Conservation (phyloP, 2,329 filamentous ascomycete species). For the Diatrype stigma region DNA sequence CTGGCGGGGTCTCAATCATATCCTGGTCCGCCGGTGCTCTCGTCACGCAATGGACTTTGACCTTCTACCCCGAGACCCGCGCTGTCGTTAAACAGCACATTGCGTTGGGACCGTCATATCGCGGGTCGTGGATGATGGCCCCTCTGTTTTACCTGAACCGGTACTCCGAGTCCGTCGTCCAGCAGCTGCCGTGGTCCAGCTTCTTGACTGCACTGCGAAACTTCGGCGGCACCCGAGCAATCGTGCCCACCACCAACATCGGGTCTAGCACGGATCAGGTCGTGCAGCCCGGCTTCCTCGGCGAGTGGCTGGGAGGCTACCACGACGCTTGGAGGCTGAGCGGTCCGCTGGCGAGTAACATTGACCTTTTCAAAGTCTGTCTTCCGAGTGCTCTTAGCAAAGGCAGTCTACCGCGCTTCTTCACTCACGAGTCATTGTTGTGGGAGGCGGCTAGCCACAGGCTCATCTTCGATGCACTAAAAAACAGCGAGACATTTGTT, state of each 20-base stretch:
- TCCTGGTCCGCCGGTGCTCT: constrained; percentile 3
- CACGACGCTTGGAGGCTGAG: not conserved
- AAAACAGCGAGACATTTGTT: not conserved
- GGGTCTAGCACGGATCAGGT: not conserved
- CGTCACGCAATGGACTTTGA: constrained; percentile 3
- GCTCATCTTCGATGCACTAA: constrained; percentile 1
- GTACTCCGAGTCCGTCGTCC: not conserved
- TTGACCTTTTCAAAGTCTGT: constrained; percentile 2
- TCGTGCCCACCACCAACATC: constrained; percentile 2
- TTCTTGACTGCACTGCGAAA: not conserved
- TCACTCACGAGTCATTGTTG: not conserved
- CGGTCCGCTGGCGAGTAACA: constrained; percentile 2
- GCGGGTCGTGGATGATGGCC: constrained; percentile 2
- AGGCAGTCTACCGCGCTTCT: not conserved
- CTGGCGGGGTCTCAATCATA: not conserved
- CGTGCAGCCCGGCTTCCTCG: constrained; percentile 1
- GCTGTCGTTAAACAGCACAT: not conserved
- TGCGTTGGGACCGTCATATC: not conserved
- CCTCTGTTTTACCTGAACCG: constrained; percentile 3
- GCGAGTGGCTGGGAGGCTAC: not conserved
- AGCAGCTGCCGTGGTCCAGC: constrained; percentile 2
- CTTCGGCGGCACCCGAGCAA: not conserved
- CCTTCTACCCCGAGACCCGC: constrained; percentile 2
- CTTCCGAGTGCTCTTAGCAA: not conserved
- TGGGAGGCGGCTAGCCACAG: constrained; percentile 2